Conservation (phyloP, 2,329 filamentous ascomycete genomes). For the Fusarium sp. region DNA sequence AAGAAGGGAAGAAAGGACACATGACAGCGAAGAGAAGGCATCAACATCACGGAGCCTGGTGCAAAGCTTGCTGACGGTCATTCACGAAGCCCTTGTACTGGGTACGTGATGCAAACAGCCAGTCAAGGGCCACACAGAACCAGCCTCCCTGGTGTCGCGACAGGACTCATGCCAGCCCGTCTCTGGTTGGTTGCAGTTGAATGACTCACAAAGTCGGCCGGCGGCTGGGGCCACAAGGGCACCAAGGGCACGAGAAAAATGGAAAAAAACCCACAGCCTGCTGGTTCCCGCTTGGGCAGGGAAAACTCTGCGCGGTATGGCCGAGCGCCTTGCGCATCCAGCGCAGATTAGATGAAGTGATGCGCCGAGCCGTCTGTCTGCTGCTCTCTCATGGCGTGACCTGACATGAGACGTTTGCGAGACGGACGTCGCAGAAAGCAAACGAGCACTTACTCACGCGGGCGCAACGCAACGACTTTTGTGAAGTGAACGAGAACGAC, state of each 20-base stretch:
- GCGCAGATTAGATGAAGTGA: constrained; percentile 3
- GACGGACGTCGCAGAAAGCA: constrained; percentile 21
- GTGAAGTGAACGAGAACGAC: constrained; percentile 21
- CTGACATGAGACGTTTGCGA: constrained; percentile 38
- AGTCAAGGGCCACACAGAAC: constrained; percentile 49
- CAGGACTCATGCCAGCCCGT: constrained; percentile 32
- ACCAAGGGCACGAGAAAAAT: constrained; percentile 34
- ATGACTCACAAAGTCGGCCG: constrained; percentile 44
- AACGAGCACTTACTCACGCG: constrained; percentile 2
- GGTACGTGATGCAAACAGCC: constrained; percentile 44
- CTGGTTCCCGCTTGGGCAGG: constrained; percentile 24
- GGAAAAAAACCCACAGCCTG: constrained; percentile 36
- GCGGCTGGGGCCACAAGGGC: constrained; percentile 30
- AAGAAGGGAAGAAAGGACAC: neutral
- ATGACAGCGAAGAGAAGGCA: constrained; percentile 2
- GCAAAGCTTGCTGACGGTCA: constrained; percentile 6
- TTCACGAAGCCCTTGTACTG: constrained; percentile 29
- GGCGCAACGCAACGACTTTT: constrained; percentile 5
- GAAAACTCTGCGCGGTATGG: constrained; percentile 35
- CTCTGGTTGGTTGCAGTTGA: constrained; percentile 41
- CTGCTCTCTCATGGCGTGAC: constrained; percentile 15
- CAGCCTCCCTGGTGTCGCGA: constrained; percentile 42
- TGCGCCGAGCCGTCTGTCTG: constrained; percentile 9
- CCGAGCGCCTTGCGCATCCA: constrained; percentile 24
- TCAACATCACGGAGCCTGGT: constrained; percentile 25